Percentiles rank a stretch among this genome's conserved stretches.
phyloP scores from a whole-genome alignment of 2,329 filamentous ascomycete species.

The Ceratocystis harringtonii region DNA sequence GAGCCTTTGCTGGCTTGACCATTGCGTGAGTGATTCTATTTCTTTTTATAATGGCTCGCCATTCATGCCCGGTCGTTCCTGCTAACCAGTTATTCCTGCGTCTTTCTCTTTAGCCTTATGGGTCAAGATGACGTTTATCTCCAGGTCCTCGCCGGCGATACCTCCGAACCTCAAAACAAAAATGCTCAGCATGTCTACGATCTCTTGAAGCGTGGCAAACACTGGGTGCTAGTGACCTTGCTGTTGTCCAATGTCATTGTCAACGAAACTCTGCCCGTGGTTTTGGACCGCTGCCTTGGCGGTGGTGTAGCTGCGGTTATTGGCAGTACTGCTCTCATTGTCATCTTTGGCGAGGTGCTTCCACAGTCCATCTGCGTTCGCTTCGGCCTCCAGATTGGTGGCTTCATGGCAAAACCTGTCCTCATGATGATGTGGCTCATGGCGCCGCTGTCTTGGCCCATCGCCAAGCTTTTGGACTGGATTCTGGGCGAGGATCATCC shows the following conservation, averaged over 20 bases:
- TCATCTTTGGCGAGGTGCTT: conserved; percentile 94
- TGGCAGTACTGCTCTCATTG: conserved; percentile 84
- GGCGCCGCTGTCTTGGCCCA: conserved; percentile 82
- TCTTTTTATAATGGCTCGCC: neutral
- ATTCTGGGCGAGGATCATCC: conserved; percentile 89
- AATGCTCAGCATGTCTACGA: conserved; percentile 70
- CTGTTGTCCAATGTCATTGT: conserved; percentile 94
- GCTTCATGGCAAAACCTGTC: conserved; percentile 82
- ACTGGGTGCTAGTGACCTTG: conserved; percentile 93
- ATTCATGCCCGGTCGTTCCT: neutral
- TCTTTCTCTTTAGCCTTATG: conserved; percentile 32
- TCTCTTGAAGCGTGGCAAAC: conserved; percentile 75
- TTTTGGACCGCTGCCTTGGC: conserved; percentile 82
- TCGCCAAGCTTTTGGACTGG: conserved; percentile 86
- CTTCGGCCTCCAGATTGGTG: conserved; percentile 87
- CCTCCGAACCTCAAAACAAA: conserved; percentile 68
- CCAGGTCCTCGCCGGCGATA: conserved; percentile 79
- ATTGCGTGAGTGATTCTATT: conserved; percentile 47
- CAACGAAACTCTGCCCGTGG: conserved; percentile 90
- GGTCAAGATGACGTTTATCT: conserved; percentile 89
- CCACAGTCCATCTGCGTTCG: conserved; percentile 94
- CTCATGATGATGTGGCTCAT: conserved; percentile 82
- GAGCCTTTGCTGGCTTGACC: conserved; percentile 87
- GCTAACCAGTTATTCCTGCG: neutral
- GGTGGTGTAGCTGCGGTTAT: conserved; percentile 90